A percentile compares a stretch with the other conserved stretches of the same genome.
Evolutionary conservation across 2,329 filamentous ascomycete genomes (phyloP).

Genomic region (Dendrostoma leiphaemia): DNA sequence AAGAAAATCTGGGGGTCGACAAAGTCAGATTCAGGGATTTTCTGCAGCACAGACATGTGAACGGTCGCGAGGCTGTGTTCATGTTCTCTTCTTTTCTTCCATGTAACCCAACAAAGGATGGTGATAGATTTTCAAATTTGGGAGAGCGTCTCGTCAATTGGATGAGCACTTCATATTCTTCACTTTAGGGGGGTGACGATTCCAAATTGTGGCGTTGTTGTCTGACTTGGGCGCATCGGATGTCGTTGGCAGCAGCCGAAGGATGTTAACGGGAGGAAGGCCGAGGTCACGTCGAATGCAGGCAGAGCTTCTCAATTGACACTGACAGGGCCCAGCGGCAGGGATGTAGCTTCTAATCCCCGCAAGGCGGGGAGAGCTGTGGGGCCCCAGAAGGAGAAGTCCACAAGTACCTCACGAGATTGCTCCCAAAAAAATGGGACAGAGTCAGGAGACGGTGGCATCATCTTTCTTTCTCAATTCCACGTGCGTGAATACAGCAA

Average conservation of each 20-base stretch:
- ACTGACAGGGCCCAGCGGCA: neutral
- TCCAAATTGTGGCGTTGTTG: neutral
- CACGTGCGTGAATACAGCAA: neutral
- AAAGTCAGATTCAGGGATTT: neutral
- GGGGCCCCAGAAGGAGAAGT: too few relatives aligned
- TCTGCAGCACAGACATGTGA: conserved; percentile 19
- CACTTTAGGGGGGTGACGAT: neutral
- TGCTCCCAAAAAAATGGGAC: too few relatives aligned
- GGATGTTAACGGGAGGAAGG: neutral
- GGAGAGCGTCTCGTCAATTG: too few relatives aligned
- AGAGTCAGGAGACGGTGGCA: neutral
- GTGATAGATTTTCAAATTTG: neutral
- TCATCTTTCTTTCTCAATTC: neutral
- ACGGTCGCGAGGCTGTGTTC: conserved; percentile 14
- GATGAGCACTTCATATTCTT: too few relatives aligned
- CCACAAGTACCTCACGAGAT: too few relatives aligned
- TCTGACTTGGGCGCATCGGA: neutral
- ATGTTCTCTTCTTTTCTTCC: conserved; percentile 5
- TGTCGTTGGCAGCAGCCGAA: neutral
- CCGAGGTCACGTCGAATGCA: neutral
- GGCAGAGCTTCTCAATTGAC: neutral
- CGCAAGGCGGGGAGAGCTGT: neutral
- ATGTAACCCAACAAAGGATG: neutral
- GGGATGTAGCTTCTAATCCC: conserved; percentile 1
- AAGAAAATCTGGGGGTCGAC: neutral